Evolutionary conservation across 768 basidiomycete genomes (phyloP), one percentile per base, ranked within the genome.

Genomic region (Leucocoprinus leucothites): DNA sequence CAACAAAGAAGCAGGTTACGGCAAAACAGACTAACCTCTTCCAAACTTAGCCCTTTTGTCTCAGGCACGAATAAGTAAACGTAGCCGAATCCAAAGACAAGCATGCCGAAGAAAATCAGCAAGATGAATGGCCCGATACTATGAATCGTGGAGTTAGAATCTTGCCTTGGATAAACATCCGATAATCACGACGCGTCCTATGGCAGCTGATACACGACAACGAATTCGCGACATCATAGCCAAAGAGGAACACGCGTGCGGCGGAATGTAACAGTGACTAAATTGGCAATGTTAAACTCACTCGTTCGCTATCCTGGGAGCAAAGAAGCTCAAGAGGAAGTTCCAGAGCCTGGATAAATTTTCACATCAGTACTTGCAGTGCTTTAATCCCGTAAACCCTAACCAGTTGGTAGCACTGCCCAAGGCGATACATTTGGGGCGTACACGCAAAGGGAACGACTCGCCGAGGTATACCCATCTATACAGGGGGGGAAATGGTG

Each of bases 21-120:
- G 26, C 41, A n/a, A 19, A 18, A 48, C 24, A 60, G 2, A 53
- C 66, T 26, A 53, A 82, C 84, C 75, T 88, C 85, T 71, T 91
- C 89, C 58, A 89, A 67, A 51, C 82, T 82, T 19, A 91, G 78
- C 9, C 89, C 88, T 66, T 82, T 91, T 21, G 87, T 91, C 74
- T 93, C 91, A 19, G 90, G 90, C 45, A 93, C 81, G 66, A 84
- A 81, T 51, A 90, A 69, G 67, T 84, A 89, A 22, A 89, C 89
- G 64, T 88, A 93, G 56, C 81, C 67, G 63, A 78, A 84, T 35
- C 86, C 89, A 61, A 87, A 81, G 21, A 82, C 58, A 8, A 89
- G 75, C 82, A 87, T 82, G 51, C 87, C 85, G 65, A 82, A 88
- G 77, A 91, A 91, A 64, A 89, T 83, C 57, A 90, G 67, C 38